Percentiles rank a stretch among this genome's conserved stretches.
These are phyloP conservation scores for Hypseocharis bilobata DNA, from an alignment of 441 rosid species.

Conservation along the genomic window DNA sequence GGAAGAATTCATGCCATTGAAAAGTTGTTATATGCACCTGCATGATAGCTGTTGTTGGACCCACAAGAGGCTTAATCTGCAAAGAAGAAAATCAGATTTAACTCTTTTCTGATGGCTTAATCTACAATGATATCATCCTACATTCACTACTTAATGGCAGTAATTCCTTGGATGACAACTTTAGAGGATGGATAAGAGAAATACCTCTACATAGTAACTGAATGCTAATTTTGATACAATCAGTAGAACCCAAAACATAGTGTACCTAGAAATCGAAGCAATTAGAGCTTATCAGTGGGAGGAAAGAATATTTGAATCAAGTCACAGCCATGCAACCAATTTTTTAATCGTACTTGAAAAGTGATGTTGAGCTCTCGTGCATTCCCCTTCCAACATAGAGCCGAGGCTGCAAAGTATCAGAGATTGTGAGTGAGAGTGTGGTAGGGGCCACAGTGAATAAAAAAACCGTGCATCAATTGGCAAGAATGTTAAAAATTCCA, in stretches of 20 bases:
- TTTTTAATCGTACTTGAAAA: conserved; percentile 62
- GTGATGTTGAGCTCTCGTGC: conserved; percentile 90
- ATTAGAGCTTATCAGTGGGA: conserved; percentile 18
- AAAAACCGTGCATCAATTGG: not conserved
- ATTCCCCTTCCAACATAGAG: conserved; percentile 98
- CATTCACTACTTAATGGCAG: not conserved
- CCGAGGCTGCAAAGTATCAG: conserved; percentile 62
- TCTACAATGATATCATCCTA: not conserved
- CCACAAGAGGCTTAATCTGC: conserved; percentile 95
- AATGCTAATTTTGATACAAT: conserved; percentile 78
- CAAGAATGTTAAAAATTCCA: not conserved
- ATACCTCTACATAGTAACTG: conserved; percentile 91
- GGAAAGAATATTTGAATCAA: not conserved
- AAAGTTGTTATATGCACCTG: conserved; percentile 45
- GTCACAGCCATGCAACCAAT: conserved; percentile 7
- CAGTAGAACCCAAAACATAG: conserved; percentile 87
- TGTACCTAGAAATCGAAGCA: conserved; percentile 52
- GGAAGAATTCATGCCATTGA: conserved; percentile 99
- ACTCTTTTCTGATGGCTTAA: not conserved
- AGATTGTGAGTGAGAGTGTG: not conserved
- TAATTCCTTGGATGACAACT: not conserved
- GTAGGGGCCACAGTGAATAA: not conserved
- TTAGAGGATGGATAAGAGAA: conserved; percentile 13
- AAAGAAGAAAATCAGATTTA: conserved; percentile 11
- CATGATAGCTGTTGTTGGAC: conserved; percentile 82